phyloP scores from a whole-genome alignment of 352 stramenopile genomes.

The Elongisporangium undulatum region DNA sequence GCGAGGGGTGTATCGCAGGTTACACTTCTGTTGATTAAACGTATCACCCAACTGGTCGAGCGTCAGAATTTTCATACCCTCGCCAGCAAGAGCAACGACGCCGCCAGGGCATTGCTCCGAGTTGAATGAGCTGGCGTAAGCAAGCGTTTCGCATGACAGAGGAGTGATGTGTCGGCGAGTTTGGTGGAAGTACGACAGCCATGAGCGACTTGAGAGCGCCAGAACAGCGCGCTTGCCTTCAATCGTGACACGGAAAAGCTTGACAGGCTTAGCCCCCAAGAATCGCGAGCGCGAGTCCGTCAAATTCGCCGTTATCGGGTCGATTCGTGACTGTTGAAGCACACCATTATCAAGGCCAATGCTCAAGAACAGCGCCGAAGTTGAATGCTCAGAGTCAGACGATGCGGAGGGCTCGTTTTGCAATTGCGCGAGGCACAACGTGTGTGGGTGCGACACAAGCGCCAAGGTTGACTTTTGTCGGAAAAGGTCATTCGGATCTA shows the following conservation, averaged over 20 bases:
- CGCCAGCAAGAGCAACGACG: slow-evolving; percentile 94
- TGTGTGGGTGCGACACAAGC: slow-evolving; percentile 80
- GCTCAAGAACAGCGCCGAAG: slow-evolving; percentile 73
- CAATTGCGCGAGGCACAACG: slow-evolving; percentile 71
- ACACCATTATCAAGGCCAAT: slow-evolving; percentile 95
- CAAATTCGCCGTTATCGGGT: slow-evolving; percentile 82
- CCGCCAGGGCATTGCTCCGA: slow-evolving; percentile 96
- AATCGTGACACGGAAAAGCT: slow-evolving; percentile 91
- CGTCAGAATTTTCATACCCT: slow-evolving; percentile 97
- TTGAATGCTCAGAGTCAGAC: slow-evolving; percentile 41
- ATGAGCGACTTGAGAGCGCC: slow-evolving; percentile 93
- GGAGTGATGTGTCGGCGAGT: slow-evolving; percentile 91
- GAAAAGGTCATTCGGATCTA: slow-evolving; percentile 92
- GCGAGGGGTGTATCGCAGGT: slow-evolving; percentile 97
- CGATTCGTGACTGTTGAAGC: slow-evolving; percentile 90
- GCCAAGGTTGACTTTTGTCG: slow-evolving; percentile 80
- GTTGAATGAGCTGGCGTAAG: slow-evolving; percentile 94
- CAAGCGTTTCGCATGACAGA: slow-evolving; percentile 94
- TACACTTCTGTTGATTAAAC: slow-evolving; percentile 96
- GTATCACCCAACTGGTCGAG: slow-evolving; percentile 93
- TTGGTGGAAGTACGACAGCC: slow-evolving; percentile 94
- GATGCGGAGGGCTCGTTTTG: slow-evolving; percentile 65
- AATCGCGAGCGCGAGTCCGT: slow-evolving; percentile 91
- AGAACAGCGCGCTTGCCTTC: slow-evolving; percentile 90
- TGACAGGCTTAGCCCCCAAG: slow-evolving; percentile 92